Conservation (phyloP, 2,329 filamentous ascomycete genomes). For the Nothopassalora personata region DNA sequence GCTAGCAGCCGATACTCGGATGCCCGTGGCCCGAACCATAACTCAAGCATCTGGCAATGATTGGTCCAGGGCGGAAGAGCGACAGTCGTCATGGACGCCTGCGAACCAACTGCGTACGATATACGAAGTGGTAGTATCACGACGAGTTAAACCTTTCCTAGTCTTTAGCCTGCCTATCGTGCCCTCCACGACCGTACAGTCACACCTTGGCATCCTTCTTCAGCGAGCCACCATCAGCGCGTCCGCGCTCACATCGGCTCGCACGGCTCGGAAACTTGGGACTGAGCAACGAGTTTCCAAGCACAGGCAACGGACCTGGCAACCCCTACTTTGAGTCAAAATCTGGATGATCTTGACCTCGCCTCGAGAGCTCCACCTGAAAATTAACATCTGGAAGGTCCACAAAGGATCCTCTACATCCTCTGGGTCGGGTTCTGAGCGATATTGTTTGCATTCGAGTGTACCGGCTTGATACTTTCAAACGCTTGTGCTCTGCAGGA, state of each 20-base stretch:
- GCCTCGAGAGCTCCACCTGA: background rate
- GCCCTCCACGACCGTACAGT: background rate
- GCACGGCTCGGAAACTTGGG: background rate
- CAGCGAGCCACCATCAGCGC: background rate
- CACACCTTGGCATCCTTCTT: background rate
- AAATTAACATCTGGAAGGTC: background rate
- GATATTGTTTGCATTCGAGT: background rate
- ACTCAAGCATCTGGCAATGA: background rate
- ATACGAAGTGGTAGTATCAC: background rate
- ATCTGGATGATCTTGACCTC: background rate
- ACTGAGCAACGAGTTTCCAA: background rate
- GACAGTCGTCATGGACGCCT: background rate
- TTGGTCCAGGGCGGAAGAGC: background rate
- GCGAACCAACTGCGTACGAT: background rate
- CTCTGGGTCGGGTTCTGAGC: background rate
- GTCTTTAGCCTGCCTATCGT: background rate
- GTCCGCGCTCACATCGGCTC: background rate
- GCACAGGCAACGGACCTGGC: background rate
- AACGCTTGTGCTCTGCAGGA: conserved; percentile 9
- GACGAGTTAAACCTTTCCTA: background rate
- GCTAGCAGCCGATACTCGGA: background rate
- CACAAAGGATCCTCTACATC: background rate
- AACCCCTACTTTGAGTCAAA: background rate
- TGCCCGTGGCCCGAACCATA: background rate
- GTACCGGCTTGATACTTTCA: background rate